Conservation (phyloP, 805 yeast genomes). For the Myxozyma mucilagina region DNA sequence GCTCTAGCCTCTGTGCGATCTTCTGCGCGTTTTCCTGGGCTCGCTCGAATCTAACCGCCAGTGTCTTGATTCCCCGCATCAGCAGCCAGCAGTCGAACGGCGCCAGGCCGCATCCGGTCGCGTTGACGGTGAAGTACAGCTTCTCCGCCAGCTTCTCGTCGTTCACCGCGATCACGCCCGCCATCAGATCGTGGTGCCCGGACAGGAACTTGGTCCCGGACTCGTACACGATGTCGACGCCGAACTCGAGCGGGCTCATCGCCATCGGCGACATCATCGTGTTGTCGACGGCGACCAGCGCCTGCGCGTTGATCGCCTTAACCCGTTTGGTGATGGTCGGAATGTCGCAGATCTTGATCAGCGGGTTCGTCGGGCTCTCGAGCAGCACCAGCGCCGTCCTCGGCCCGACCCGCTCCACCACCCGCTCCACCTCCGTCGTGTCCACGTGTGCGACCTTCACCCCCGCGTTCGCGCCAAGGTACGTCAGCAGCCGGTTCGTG, state of each 20-base stretch:
- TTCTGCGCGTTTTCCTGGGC: constrained; percentile 79
- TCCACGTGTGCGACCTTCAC: constrained; percentile 74
- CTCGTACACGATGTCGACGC: constrained; percentile 90
- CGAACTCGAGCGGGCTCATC: constrained; percentile 81
- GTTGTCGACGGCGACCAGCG: constrained; percentile 83
- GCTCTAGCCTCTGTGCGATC: constrained; percentile 71
- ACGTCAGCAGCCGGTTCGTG: constrained; percentile 79
- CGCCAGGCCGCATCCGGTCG: constrained; percentile 87
- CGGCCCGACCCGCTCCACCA: constrained; percentile 55
- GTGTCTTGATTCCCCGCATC: constrained; percentile 83
- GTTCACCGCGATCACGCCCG: constrained; percentile 81
- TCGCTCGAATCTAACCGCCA: constrained; percentile 80
- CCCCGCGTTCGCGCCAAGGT: constrained; percentile 61
- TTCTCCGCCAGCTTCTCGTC: constrained; percentile 63
- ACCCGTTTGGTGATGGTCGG: constrained; percentile 65
- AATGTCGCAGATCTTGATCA: constrained; percentile 83
- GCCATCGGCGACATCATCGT: constrained; percentile 95
- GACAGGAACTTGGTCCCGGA: constrained; percentile 83
- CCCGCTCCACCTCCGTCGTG: constrained; percentile 68
- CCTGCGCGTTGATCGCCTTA: constrained; percentile 64
- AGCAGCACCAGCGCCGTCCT: constrained; percentile 76
- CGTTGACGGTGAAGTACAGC: constrained; percentile 75
- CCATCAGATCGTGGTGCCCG: constrained; percentile 91
- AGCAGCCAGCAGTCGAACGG: constrained; percentile 93
- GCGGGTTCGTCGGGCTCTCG: constrained; percentile 93